phyloP scores from a whole-genome alignment of 768 basidiomycete genomes.

The Boletellus ananiceps region DNA sequence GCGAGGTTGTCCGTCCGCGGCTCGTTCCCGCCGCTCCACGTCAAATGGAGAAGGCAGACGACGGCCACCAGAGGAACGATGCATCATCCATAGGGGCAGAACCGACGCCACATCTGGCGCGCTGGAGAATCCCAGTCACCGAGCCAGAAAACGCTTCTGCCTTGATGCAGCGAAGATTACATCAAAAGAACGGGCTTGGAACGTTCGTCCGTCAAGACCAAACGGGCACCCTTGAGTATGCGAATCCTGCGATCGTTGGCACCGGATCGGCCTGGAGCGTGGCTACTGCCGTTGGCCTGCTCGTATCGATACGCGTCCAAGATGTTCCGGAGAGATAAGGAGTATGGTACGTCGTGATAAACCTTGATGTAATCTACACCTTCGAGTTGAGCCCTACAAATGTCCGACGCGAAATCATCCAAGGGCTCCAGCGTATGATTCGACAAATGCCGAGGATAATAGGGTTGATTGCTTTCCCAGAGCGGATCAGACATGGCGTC shows the following conservation, averaged over 20 bases:
- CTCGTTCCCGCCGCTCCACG: slow-evolving; percentile 11
- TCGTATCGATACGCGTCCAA: slow-evolving; percentile 48
- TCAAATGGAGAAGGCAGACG: slow-evolving; percentile 14
- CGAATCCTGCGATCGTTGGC: slow-evolving; percentile 37
- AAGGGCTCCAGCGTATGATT: slow-evolving; percentile 5
- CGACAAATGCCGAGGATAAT: slow-evolving; percentile 15
- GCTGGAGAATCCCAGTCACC: slow-evolving; percentile 19
- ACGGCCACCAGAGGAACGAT: slow-evolving; percentile 4
- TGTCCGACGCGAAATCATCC: slow-evolving; percentile 12
- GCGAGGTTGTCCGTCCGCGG: slow-evolving; percentile 8
- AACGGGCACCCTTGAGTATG: slow-evolving; percentile 43
- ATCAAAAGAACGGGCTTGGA: slow-evolving; percentile 43
- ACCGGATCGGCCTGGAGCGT: slow-evolving; percentile 21
- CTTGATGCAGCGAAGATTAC: slow-evolving; percentile 19
- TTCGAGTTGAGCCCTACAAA: slow-evolving; percentile 24
- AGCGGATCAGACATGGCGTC: slow-evolving; percentile 13
- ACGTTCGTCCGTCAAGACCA: slow-evolving; percentile 45
- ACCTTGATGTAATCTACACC: slow-evolving; percentile 51
- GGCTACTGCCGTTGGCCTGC: slow-evolving; percentile 3
- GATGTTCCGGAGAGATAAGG: slow-evolving; percentile 46
- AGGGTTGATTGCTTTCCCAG: slow-evolving; percentile 25
- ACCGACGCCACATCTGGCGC: slow-evolving; percentile 14
- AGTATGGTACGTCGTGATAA: slow-evolving; percentile 49
- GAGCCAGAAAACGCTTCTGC: slow-evolving; percentile 13
- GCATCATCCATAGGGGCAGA: slow-evolving; percentile 14